Conservation (phyloP, 2,329 filamentous ascomycete genomes). For the Phialophora chinensis region DNA sequence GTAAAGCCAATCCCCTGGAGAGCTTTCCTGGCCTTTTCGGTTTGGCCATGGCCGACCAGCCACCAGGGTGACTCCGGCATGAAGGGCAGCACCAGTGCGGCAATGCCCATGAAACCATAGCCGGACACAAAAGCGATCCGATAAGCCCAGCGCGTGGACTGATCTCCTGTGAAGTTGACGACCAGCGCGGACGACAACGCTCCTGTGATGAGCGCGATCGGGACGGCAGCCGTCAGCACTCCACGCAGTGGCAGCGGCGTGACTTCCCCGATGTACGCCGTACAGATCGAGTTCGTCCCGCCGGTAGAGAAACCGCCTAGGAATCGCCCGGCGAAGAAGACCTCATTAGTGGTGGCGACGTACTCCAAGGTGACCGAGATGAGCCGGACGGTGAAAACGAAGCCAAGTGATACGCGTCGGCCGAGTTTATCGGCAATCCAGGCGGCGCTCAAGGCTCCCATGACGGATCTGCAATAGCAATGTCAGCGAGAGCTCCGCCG, state of each 20-base stretch:
- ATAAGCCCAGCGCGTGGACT: constrained; percentile 52
- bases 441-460: constrained; percentile 39
- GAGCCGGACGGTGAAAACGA: constrained; percentile 25
- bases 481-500: not conserved
- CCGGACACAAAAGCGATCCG: constrained; percentile 51
- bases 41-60: constrained; percentile 46
- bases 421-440: constrained; percentile 50
- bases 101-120: constrained; percentile 47
- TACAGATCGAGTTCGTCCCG: constrained; percentile 55
- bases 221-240: constrained; percentile 53
- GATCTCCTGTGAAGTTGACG: constrained; percentile 48
- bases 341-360: constrained; percentile 42
- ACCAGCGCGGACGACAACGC: constrained; percentile 49
- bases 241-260: constrained; percentile 55
- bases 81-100: constrained; percentile 36
- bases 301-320: constrained; percentile 55
- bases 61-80: constrained; percentile 46
- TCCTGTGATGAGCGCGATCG: constrained; percentile 51
- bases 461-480: constrained; percentile 8
- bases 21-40: constrained; percentile 44
- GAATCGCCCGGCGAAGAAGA: constrained; percentile 55
- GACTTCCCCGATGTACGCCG: constrained; percentile 52
- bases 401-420: constrained; percentile 41
- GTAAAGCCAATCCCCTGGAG: constrained; percentile 42
- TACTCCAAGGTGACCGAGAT: constrained; percentile 44